Base-by-base conservation (phyloP, 306 rosid species). In the Carpinus viminea region DNA sequence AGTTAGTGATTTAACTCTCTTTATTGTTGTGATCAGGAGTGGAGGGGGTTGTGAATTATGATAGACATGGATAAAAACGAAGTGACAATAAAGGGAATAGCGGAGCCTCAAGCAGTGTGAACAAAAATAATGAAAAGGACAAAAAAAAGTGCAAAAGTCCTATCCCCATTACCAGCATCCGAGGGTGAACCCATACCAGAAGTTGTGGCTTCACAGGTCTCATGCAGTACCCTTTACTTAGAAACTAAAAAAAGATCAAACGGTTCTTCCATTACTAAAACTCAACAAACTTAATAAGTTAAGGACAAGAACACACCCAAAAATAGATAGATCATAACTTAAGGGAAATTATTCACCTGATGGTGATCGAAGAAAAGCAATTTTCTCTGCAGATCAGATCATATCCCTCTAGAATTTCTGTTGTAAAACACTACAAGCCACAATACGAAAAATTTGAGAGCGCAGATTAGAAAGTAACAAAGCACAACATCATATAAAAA, bases 161-260 rank as follows among this genome's bases (percentile, higher is more conserved):
- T 91, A 79, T 92, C 98, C 74, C 97, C 97, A 62, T 80, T 91
- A 74, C 96, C 93, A 71, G 81, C 83, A 46, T 83, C 92, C 18
- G 87, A 89, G 90, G 97, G 98, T 80, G 93, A 91, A 69, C 93
- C 98, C 76, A 83, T 91, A 2, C 94, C 97, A 31, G 84, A 90
- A 92, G 88, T 92, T 82, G 92, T 94, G 66, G 83, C 88, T 73
- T 94, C 89, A 24, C 97, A 94, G 93, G 96, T 94, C 70, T 73
- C 76, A 71, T 47, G 41, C 57, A 31, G 5, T 65, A 10, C 16
- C 16, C 38, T 21, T 51, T 8, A 62, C 41, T 20, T 80, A 41
- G 2, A n/a, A 34, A 28, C 15, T 9, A 0, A 34, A 34, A 47
- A 12, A 38, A 26, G 34, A 31, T 31, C 34, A 45, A 13, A 31